Conservation (phyloP, 176 grass and related monocot genomes). For the Puccinellia tenuiflora region DNA sequence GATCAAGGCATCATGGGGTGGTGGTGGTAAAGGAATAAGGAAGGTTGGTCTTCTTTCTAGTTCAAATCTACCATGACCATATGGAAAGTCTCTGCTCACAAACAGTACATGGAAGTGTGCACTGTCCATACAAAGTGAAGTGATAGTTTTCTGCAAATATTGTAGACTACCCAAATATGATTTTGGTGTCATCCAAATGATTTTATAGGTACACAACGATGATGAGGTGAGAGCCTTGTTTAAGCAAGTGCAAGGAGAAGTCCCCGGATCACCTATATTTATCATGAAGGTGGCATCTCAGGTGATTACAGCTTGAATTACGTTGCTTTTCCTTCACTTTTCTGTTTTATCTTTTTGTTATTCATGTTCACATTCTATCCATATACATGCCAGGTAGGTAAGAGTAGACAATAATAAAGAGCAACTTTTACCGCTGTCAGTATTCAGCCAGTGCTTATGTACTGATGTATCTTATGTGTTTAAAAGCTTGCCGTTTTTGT, state of each 20-base stretch:
- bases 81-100: not conserved
- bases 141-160: not conserved
- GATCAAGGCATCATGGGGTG: slow-evolving; percentile 99
- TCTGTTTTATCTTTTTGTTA: not conserved
- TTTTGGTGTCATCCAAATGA: slow-evolving; percentile 24
- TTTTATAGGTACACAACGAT: slow-evolving; percentile 89
- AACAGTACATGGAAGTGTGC: not conserved
- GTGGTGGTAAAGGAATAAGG: slow-evolving; percentile 98
- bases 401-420: not conserved
- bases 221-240: slow-evolving; percentile 95
- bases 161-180: not conserved
- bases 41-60: slow-evolving; percentile 65
- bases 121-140: slow-evolving; percentile 2
- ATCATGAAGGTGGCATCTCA: slow-evolving; percentile 99
- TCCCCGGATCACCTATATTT: slow-evolving; percentile 98
- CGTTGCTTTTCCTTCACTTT: not conserved
- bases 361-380: slow-evolving; percentile 1
- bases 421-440: not conserved
- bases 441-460: slow-evolving; percentile 12
- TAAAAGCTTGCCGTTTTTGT: slow-evolving; percentile 17
- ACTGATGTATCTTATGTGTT: not conserved
- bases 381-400: not conserved
- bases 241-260: slow-evolving; percentile 99
- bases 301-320: slow-evolving; percentile 45
- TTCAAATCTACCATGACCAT: slow-evolving; percentile 20